Evolutionary conservation across 352 stramenopile genomes (phyloP), one percentile per base, ranked within the genome.

Genomic region (Globisporangium solare): DNA sequence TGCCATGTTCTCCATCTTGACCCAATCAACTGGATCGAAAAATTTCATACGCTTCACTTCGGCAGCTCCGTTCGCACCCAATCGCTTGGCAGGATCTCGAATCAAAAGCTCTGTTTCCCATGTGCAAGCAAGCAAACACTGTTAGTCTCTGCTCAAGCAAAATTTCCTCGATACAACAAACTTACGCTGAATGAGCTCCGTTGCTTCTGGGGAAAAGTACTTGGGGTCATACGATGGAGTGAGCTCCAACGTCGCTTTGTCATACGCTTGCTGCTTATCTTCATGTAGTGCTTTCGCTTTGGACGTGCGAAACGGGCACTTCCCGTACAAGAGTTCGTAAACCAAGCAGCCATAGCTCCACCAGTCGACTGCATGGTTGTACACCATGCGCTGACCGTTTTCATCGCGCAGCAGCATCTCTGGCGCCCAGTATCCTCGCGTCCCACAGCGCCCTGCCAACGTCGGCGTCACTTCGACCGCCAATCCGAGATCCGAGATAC

Each of bases 301-400:
- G 48, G 97, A 96, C 20, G 95, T 98, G 55, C 93, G 85, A 67
- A 99, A 99, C n/a, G 96, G 97, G 61, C 96, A 98, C 52, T 92
- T 91, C 37, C 97, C 97, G 47, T 93, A 96, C 45, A 99, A 85
- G 60, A 99, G 96, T 73, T 99, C 97, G 64, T 98, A 98, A 22
- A 99, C 71, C 53, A 98, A 87, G 66, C 95, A 99, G 12, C 97
- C 97, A 69, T 98, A 98, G 63, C 90, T 98, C 82, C 97, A 99
- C 94, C 95, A 99, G 77, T 99, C 97, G 13, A 98, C 95, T 6
- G 82, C 71, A 39, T 98, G 81, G 63, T 89, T 88, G 70, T 99
- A 99, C n/a, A 82, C 73, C 66, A 95, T 92, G 51, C 92, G 79
- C 60, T 98, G 97, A 6, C 94, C 96, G 51, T 79, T 86, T 47